These are phyloP conservation scores for Irpex sp. DNA, from an alignment of 1,284 basidiomycete species.

Conservation along the genomic window DNA sequence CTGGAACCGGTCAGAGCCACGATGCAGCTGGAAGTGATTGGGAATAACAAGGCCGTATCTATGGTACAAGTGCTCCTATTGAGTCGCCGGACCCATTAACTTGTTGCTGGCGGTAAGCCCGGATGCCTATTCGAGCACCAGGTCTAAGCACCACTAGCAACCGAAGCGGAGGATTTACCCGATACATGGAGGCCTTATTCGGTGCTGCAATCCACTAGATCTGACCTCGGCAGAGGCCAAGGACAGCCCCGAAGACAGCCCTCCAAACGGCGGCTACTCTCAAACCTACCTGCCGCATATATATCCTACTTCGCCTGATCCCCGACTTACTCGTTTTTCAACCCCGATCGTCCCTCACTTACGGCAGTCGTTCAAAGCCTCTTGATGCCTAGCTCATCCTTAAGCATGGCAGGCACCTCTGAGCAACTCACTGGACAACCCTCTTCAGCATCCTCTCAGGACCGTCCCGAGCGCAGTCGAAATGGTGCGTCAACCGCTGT, in stretches of 20 bases:
- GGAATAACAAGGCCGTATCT: constrained; percentile 4
- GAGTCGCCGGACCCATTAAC: constrained; percentile 3
- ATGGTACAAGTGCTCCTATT: background rate
- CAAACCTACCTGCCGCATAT: constrained; percentile 24
- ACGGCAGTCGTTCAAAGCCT: constrained; percentile 22
- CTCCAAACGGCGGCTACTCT: constrained; percentile 19
- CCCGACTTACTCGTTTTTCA: constrained; percentile 20
- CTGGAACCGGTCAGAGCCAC: background rate
- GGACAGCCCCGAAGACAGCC: constrained; percentile 4
- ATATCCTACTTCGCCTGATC: constrained; percentile 19
- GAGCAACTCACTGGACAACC: constrained; percentile 10
- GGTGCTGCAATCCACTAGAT: background rate
- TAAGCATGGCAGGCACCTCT: constrained; percentile 11
- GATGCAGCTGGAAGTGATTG: background rate
- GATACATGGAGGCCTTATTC: constrained; percentile 5
- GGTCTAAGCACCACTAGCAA: background rate
- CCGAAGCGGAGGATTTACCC: constrained; percentile 10
- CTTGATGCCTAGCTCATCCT: constrained; percentile 29
- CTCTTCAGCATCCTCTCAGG: constrained; percentile 15
- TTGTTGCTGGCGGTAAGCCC: background rate
- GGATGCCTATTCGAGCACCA: background rate
- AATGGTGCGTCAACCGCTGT: constrained; percentile 21
- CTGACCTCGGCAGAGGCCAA: constrained; percentile 6
- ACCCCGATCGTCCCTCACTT: constrained; percentile 29
- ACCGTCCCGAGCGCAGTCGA: constrained; percentile 58